Evolutionary conservation across 345 rosid genomes (phyloP), one percentile per base, ranked within the genome.

Genomic region (Sonneratia alba): DNA sequence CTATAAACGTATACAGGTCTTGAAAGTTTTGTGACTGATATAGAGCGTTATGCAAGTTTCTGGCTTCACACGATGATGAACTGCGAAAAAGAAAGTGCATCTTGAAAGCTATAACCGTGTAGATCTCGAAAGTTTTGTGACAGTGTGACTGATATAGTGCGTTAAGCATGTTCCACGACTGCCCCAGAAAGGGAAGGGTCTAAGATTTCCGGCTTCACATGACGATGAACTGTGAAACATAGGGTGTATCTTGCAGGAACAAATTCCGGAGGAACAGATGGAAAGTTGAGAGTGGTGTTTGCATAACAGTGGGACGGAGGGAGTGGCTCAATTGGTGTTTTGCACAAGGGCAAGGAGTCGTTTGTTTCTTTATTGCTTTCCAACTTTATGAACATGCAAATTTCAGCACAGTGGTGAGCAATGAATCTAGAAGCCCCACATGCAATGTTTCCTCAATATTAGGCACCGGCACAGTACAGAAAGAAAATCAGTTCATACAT

Each of bases 381-480:
- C 5, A 6, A n/a, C 32, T 57, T 57, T 22, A 32, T 11, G 59
- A n/a, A 53, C n/a, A 19, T 2, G 57, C 2, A 53, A 61, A 13
- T 24, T 24, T 32, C 66, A 27, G 38, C 16, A 27, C 37, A 62
- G 38, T 0, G 2, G 19, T 11, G 65, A 22, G 38, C 66, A 62
- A 62, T 62, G 66, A 32, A 34, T 62, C 13, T 34, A 62, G 37
- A 62, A 62, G 66, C 66, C 66, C 27, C 27, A 62, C 66, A 62
- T 62, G 37, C 38, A 62, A 34, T 62, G 66, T 27, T 34, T 27
- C 37, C 66, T 62, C 38, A 62, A 62, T 32, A 53, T 62, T 57
- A 53, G 63, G 63, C 32, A 57, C 13, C 34, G 21, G 63, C 63
- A 57, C 34, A 57, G 63, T 57, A 34, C 37, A 2, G 19, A 62